Evolutionary conservation across 257 asterid genomes (phyloP), one percentile per base, ranked within the genome.

Genomic region (Linaria vulgaris): DNA sequence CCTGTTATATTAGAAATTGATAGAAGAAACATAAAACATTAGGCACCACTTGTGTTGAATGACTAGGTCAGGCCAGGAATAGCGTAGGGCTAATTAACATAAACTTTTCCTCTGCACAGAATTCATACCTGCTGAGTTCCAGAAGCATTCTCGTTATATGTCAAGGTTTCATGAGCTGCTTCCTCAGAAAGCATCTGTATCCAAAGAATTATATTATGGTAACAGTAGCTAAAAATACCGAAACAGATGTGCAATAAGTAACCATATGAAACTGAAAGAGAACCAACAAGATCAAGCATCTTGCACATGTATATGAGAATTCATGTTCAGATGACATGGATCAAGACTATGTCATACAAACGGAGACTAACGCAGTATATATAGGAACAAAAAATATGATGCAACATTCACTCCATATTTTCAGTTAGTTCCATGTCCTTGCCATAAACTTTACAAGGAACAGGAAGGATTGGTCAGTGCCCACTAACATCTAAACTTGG

Each of bases 91-190:
- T 48, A 49, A 51, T 59, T 59, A 63, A 68, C 64, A 61, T 23
- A 46, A 52, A 27, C 56, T 56, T 59, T 17, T 23, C 53, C 61
- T 27, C 39, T 67, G 12, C 45, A 47, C 59, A 39, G 14, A 24
- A 59, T 61, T 59, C 74, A 23, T 72, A 82, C 88, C 88, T 79
- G 88, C 66, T 59, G 85, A 47, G 23, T 54, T 67, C 66, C 80
- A 56, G 64, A 21, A 58, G 66, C 66, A 78, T 30, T 59, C 56
- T 67, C 82, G 39, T 77, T 78, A 49, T 50, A 52, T 70, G 23
- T 64, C 48, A 55, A 49, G 60, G 68, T 72, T 66, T 82, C 85
- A 41, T 52, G 55, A 61, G 78, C 74, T 59, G 81, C 78, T 51
- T 69, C 81, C 41, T 57, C 76, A 64, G 74, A 43, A 67, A 27